Evolutionary conservation across 208 protist genomes (phyloP).

Genomic region (Naegleria lovaniensis): DNA sequence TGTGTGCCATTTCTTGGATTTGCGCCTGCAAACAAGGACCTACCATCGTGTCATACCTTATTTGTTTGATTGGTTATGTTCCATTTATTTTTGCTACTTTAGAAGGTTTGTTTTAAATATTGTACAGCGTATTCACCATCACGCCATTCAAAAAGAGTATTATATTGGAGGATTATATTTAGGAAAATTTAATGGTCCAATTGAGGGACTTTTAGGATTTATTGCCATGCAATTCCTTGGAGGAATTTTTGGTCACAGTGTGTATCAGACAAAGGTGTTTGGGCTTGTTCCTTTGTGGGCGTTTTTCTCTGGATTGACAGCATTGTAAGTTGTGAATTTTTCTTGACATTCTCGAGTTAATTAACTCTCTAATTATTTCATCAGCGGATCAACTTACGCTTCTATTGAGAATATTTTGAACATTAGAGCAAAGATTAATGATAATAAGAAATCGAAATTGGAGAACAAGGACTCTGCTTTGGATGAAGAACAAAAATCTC

Average conservation of each 20-base stretch:
- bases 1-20: not conserved
- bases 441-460: not conserved
- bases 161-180: conserved; percentile 26
- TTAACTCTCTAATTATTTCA: too few species aligned
- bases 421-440: not conserved
- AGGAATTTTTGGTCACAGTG: not conserved
- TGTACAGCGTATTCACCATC: too few species aligned
- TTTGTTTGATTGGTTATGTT: not conserved
- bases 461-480: not conserved
- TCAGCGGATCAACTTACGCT: not conserved
- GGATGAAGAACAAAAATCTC: not conserved
- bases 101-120: not conserved
- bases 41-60: not conserved
- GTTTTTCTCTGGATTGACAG: not conserved
- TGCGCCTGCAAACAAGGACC: not conserved
- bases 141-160: not conserved
- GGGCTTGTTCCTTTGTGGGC: not conserved
- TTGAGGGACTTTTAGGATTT: conserved; percentile 20
- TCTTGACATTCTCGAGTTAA: not conserved
- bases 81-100: conserved; percentile 9
- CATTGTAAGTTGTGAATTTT: not conserved
- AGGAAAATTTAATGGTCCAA: conserved; percentile 20
- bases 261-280: not conserved
- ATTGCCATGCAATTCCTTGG: not conserved
- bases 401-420: not conserved